Percentiles rank a stretch among this genome's conserved stretches.
Conservation (phyloP, 2,329 filamentous ascomycete genomes). For the Laburnicola sp. region DNA sequence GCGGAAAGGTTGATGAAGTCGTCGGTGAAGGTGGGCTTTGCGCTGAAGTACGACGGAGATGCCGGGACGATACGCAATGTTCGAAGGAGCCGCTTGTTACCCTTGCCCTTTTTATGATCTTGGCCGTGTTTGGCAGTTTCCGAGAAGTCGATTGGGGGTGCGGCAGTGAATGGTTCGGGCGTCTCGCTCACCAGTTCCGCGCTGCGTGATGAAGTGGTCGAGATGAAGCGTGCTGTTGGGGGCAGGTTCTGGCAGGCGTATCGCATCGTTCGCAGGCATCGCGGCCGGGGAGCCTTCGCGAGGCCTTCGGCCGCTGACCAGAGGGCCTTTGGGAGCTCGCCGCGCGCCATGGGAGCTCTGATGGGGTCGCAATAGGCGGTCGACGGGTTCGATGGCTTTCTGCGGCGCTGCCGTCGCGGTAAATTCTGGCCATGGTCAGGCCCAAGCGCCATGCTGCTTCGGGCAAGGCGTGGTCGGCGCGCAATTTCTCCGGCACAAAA, state of each 20-base stretch:
- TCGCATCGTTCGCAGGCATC: slow-evolving; percentile 28
- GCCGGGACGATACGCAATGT: slow-evolving; percentile 73
- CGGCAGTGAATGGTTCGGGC: slow-evolving; percentile 44
- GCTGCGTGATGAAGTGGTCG: slow-evolving; percentile 31
- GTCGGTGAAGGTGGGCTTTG: slow-evolving; percentile 83
- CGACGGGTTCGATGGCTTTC: slow-evolving; percentile 13
- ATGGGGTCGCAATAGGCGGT: slow-evolving; percentile 11
- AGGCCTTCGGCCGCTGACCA: slow-evolving; percentile 32
- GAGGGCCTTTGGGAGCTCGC: slow-evolving; percentile 36
- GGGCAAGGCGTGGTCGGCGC: slow-evolving; percentile 15
- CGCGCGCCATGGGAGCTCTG: slow-evolving; percentile 34
- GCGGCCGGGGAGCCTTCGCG: slow-evolving; percentile 21
- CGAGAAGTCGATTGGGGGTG: slow-evolving; percentile 51
- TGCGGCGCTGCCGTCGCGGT: slow-evolving; percentile 7
- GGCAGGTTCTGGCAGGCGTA: slow-evolving; percentile 23
- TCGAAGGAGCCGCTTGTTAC: slow-evolving; percentile 27
- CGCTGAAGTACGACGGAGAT: slow-evolving; percentile 94
- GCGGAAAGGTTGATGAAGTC: slow-evolving; percentile 73
- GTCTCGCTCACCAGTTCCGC: slow-evolving; percentile 29
- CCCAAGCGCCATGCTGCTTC: slow-evolving; percentile 7
- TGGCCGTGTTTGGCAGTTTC: slow-evolving; percentile 13
- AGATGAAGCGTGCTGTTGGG: slow-evolving; percentile 36
- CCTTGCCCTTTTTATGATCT: slow-evolving; percentile 17
- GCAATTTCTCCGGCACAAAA: slow-evolving; percentile 30
- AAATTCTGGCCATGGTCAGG: slow-evolving; percentile 12